A percentile compares a stretch with the other conserved stretches of the same genome.
These are phyloP conservation scores for Obelidium mucronatum DNA, from an alignment of 192 early-diverging fungal genomes.

Conservation along the genomic window DNA sequence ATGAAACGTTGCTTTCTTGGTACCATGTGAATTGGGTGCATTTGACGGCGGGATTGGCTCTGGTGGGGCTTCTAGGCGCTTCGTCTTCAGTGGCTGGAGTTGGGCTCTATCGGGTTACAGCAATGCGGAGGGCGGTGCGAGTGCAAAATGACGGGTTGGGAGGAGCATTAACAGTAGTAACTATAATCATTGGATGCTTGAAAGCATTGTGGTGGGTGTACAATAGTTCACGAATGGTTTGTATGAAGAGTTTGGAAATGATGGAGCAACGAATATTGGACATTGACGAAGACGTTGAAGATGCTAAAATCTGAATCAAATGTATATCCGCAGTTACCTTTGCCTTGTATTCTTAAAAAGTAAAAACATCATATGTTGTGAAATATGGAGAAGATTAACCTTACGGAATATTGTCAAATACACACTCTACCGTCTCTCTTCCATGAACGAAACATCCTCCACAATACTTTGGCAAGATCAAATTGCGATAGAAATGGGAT, in stretches of 20 bases:
- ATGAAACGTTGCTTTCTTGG: not conserved
- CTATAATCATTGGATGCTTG: conserved; percentile 13
- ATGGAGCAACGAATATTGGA: conserved; percentile 30
- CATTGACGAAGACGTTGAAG: conserved; percentile 6
- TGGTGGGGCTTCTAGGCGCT: conserved; percentile 28
- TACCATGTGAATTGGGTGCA: conserved; percentile 19
- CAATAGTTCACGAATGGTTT: no score
- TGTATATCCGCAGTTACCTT: no score
- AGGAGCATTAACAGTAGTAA: not conserved
- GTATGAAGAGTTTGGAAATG: conserved; percentile 18
- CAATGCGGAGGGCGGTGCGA: conserved; percentile 22
- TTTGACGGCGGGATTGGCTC: conserved; percentile 1
- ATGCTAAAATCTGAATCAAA: no score
- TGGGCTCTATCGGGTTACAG: conserved; percentile 12
- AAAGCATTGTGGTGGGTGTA: conserved; percentile 12
- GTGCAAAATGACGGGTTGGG: not conserved
- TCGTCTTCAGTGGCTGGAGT: not conserved
- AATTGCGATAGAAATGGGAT: no score
- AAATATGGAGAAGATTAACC: no score
- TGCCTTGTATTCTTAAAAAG: no score
- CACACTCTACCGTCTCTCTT: no score
- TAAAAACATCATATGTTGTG: no score
- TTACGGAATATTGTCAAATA: no score
- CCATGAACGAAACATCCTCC: no score
- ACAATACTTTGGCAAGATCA: no score